Base-by-base conservation (phyloP, 352 stramenopile species). In the Lagenidium giganteum region DNA sequence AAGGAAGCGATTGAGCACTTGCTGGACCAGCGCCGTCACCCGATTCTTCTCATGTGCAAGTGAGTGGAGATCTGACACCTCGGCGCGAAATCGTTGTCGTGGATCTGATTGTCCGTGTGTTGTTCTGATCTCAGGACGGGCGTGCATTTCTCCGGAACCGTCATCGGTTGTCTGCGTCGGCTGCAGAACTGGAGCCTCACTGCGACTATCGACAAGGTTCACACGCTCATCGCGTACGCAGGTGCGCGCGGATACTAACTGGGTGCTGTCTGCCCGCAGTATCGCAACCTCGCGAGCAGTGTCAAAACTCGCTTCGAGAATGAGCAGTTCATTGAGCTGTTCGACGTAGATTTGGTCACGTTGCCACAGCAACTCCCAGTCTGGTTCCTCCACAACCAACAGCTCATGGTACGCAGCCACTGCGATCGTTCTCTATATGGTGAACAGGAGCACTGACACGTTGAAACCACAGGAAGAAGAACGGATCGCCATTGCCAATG, bases 11-110 rank as follows among this genome's bases (percentile, higher is more conserved):
- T 93, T 29, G 77, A 93, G 67, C 76, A 61, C 53, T 89, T 93
- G 14, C 54, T 93, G 22, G 79, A 93, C 53, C 65, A 88, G 52
- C 69, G 74, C 22, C 67, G 70, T 11, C 76, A 92, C 34, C 82
- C 82, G 14, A 77, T 93, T 53, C 62, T 93, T 48, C 64, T 93
- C 58, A 90, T 91, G 74, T 93, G 82, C 82, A 92, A 93, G 81
- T 93, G 64, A 4, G 67, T 56, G n/a, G 17, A 29, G 28, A 24
- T 29, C 16, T 14, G 21, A 43, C 25, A 16, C 24, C 26, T n/a
- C 22, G 35, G 27, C 23, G 18, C 35, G 24, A 8, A 7, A 28
- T 5, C 28, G 47, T 48, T 27, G 3, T 14, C 28, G n/a, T 33
- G 28, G 11, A 33, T 33, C 28, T 33, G n/a, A n/a, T n/a, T n/a